phyloP scores from a whole-genome alignment of 441 rosid species.

The Aquilaria agallochum region DNA sequence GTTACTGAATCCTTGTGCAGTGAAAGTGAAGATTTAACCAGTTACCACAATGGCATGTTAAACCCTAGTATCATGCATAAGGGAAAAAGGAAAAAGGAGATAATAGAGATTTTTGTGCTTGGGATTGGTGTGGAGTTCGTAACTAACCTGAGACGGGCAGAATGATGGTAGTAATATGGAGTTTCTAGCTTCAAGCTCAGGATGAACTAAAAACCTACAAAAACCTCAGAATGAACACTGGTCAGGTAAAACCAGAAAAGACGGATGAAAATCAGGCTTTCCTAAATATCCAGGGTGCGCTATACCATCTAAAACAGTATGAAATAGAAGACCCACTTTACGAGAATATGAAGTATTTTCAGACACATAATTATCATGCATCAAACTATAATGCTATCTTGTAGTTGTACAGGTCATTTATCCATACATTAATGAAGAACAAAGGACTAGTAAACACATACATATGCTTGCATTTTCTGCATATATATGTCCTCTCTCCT shows the following conservation, averaged over 20 bases:
- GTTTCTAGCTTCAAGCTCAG: slow-evolving; percentile 91
- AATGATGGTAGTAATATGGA: slow-evolving; percentile 69
- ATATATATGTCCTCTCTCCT: slow-evolving; percentile 80
- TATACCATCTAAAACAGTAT: too few relatives aligned
- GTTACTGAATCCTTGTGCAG: background rate
- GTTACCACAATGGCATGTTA: background rate
- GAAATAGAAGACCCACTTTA: too few relatives aligned
- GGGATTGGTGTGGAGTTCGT: background rate
- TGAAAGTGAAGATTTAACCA: too few relatives aligned
- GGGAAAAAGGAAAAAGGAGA: slow-evolving; percentile 1
- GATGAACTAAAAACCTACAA: slow-evolving; percentile 76
- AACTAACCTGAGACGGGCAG: slow-evolving; percentile 87
- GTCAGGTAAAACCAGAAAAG: too few relatives aligned
- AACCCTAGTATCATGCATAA: too few relatives aligned
- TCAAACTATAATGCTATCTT: too few relatives aligned
- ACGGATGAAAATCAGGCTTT: too few relatives aligned
- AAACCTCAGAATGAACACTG: background rate
- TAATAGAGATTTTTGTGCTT: background rate
- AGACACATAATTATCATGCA: too few relatives aligned
- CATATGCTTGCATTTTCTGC: slow-evolving; percentile 84
- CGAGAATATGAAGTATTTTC: too few relatives aligned
- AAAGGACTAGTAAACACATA: slow-evolving; percentile 19
- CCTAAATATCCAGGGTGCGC: too few relatives aligned
- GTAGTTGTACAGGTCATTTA: too few relatives aligned
- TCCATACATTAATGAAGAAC: background rate